These are phyloP conservation scores for Candida takata DNA, from an alignment of 805 yeast species.

Conservation along the genomic window DNA sequence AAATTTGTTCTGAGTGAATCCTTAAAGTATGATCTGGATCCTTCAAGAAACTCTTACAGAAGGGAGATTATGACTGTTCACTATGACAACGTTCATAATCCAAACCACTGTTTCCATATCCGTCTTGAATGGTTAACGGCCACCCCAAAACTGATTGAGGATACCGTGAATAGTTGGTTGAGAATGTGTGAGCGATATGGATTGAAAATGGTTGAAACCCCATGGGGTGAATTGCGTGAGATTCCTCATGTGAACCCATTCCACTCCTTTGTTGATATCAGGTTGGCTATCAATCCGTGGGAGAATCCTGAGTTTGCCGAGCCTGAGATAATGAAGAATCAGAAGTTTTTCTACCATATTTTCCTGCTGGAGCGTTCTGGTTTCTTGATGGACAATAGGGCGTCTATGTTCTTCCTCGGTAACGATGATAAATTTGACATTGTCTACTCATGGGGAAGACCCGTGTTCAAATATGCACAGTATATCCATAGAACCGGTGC, in stretches of 20 bases:
- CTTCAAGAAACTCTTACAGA: conserved; percentile 59
- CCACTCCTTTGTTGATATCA: conserved; percentile 72
- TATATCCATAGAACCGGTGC: conserved; percentile 87
- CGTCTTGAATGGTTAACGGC: conserved; percentile 90
- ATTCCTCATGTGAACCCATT: conserved; percentile 78
- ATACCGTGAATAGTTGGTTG: conserved; percentile 68
- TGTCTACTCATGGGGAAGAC: conserved; percentile 86
- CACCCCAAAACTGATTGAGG: conserved; percentile 80
- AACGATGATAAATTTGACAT: conserved; percentile 52
- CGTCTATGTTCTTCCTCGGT: conserved; percentile 51
- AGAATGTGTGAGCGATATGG: conserved; percentile 84
- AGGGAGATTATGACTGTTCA: conserved; percentile 78
- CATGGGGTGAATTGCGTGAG: conserved; percentile 80
- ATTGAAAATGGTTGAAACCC: conserved; percentile 73
- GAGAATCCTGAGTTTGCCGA: conserved; percentile 44
- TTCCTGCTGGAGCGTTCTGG: conserved; percentile 63
- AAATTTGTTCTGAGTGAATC: conserved; percentile 58
- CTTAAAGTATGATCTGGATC: conserved; percentile 69
- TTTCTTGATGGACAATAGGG: conserved; percentile 75
- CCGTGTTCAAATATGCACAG: conserved; percentile 75
- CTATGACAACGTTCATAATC: conserved; percentile 87
- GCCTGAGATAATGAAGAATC: conserved; percentile 36
- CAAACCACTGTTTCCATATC: conserved; percentile 89
- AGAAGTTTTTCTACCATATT: conserved; percentile 69
- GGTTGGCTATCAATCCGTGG: conserved; percentile 69